Base-by-base conservation (phyloP, 139 green algal genomes). In the Yamagishiella unicocca region DNA sequence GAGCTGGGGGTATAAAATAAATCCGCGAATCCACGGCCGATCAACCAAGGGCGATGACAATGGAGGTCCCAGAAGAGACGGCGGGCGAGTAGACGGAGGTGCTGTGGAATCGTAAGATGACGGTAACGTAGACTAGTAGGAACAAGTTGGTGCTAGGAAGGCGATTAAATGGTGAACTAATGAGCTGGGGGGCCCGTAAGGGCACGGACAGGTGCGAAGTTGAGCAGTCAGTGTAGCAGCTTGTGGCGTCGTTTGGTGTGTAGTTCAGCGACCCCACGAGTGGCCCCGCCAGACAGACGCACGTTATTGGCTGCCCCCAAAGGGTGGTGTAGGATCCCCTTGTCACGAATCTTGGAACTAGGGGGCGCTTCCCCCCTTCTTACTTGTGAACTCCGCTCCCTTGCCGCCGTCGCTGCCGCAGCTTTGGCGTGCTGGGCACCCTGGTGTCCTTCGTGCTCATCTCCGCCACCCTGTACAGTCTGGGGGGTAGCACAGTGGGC, bases 351-450 rank as follows among this genome's bases (percentile, higher is more conserved):
- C 50, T 12, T 58, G 50, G 12, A 12, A 25, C 12, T 17, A 25
- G 50, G 12, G 12, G 50, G 12, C 17, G 17, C 50, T 58, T 12
- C 50, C 17, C 12, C 50, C 17, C 12, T 17, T 58, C 12, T 17
- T 58, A 58, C 50, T 58, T 25, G 12, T 58, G 50, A 25, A 58
- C 17, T 58, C 17, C 12, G 50, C 50, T 25, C 50, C n/a, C n/a
- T n/a, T 58, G 17, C 50, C 17, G 50, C 50, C 17, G 50, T 2
- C 38, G 10, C 17, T 72, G 64, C 17, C 10, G 50, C 64, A 84
- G 66, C 46, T 84, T 89, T 46, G 90, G 90, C 25, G 62, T 94
- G 19, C 50, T 92, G 50, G 92, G 92, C 64, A 94, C 92, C 0
- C 71, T 90, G 43, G 31, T 89, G 19, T 89, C 79, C 38, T 92